These are phyloP conservation scores for Vinca minor DNA, from an alignment of 257 asterid genomes.

Conservation along the genomic window DNA sequence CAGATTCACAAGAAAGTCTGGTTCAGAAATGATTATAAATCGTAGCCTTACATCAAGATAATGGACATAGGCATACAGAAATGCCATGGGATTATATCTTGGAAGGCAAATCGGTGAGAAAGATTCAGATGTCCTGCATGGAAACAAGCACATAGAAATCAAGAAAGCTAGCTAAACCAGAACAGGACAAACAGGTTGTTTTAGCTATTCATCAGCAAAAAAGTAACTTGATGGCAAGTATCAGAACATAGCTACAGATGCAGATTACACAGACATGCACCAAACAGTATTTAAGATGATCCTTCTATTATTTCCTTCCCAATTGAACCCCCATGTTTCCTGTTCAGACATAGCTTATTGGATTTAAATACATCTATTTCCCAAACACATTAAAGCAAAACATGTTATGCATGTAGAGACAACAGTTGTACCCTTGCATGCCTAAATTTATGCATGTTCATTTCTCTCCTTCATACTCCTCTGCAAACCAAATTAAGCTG, in stretches of 20 bases:
- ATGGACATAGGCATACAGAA: constrained; percentile 95
- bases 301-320: not conserved
- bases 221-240: not conserved
- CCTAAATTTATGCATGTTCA: not conserved
- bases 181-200: not conserved
- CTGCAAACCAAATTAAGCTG: not conserved
- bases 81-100: constrained; percentile 90
- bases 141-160: constrained; percentile 8
- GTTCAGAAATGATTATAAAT: not conserved
- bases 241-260: not conserved
- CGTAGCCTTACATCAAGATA: constrained; percentile 75
- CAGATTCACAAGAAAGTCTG: not conserved
- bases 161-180: not conserved
- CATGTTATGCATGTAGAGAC: not conserved
- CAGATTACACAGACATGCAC: not conserved
- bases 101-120: constrained; percentile 99
- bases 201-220: not conserved
- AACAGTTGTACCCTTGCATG: not conserved
- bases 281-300: not conserved
- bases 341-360: not conserved
- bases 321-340: not conserved
- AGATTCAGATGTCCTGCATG: constrained; percentile 83
- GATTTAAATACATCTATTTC: not conserved
- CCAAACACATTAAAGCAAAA: not conserved
- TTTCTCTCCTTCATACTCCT: not conserved